Conservation (phyloP, 2,329 filamentous ascomycete species). For the Neospermospora avenae region DNA sequence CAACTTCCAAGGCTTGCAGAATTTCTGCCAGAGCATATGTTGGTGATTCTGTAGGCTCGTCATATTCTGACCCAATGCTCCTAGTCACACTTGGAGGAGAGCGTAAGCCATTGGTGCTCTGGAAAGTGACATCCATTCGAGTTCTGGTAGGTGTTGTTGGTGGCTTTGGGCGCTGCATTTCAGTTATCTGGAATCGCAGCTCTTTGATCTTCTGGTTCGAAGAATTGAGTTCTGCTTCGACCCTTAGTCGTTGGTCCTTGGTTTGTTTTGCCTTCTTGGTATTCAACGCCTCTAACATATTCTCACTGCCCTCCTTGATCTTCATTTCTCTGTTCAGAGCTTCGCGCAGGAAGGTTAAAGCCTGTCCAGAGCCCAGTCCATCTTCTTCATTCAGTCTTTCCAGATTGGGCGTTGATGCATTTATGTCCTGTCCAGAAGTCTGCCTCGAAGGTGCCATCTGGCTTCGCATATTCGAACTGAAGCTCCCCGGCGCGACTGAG, state of each 20-base stretch:
- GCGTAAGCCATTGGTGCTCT: conserved; percentile 45
- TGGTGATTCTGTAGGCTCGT: conserved; percentile 77
- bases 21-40: conserved; percentile 89
- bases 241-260: conserved; percentile 74
- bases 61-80: conserved; percentile 58
- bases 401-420: conserved; percentile 45
- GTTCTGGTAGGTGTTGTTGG: conserved; percentile 46
- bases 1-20: conserved; percentile 81
- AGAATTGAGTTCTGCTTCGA: conserved; percentile 85
- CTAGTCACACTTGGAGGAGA: conserved; percentile 56
- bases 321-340: conserved; percentile 93
- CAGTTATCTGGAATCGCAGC: conserved; percentile 57
- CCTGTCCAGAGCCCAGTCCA: conserved; percentile 61
- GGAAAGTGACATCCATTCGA: conserved; percentile 47
- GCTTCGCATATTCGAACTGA: conserved; percentile 81
- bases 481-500: conserved; percentile 74
- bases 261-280: conserved; percentile 94
- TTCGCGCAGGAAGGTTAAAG: conserved; percentile 73
- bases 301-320: conserved; percentile 97
- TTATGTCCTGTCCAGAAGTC: conserved; percentile 55
- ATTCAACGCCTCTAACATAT: conserved; percentile 92
- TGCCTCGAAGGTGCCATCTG: conserved; percentile 61
- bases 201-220: conserved; percentile 73
- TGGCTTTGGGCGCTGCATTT: conserved; percentile 50
- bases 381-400: conserved; percentile 64